Evolutionary conservation across 2,329 filamentous ascomycete species (phyloP).

Genomic region (Claviceps humidiphila): DNA sequence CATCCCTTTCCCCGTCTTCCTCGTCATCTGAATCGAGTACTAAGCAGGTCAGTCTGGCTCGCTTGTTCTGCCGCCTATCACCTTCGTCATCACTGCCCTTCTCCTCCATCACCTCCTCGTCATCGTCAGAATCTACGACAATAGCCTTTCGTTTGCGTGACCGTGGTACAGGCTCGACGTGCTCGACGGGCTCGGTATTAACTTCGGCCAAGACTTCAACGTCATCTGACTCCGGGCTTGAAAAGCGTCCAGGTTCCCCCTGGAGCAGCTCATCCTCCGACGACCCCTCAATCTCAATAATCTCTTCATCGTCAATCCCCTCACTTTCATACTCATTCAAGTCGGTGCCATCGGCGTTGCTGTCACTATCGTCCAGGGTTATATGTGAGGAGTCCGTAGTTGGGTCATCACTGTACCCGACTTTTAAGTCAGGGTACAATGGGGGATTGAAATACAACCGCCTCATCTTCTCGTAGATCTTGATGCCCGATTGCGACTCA

Average conservation of each 20-base stretch:
- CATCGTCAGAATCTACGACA: slow-evolving; percentile 15
- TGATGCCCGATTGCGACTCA: slow-evolving; percentile 9
- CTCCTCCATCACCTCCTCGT: slow-evolving; percentile 13
- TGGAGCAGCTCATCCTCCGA: slow-evolving; percentile 8
- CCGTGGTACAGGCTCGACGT: slow-evolving; percentile 3
- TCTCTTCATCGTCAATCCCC: slow-evolving; percentile 23
- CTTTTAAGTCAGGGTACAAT: not conserved
- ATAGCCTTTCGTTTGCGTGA: slow-evolving; percentile 15
- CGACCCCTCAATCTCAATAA: slow-evolving; percentile 12
- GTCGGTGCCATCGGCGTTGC: slow-evolving; percentile 7
- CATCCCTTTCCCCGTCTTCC: not conserved
- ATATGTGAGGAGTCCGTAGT: not conserved
- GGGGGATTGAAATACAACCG: not conserved
- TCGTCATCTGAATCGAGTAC: slow-evolving; percentile 4
- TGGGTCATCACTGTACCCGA: slow-evolving; percentile 5
- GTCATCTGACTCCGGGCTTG: slow-evolving; percentile 4
- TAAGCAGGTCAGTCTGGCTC: not conserved
- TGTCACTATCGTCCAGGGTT: not conserved
- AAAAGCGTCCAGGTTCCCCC: not conserved
- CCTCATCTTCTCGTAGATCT: slow-evolving; percentile 9
- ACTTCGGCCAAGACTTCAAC: slow-evolving; percentile 4
- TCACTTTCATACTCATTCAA: slow-evolving; percentile 25
- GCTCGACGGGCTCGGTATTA: not conserved
- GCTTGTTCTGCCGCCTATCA: not conserved
- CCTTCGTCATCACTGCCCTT: slow-evolving; percentile 15